Percentiles rank a stretch among this genome's conserved stretches.
Evolutionary conservation across 495 filamentous ascomycete genomes (phyloP).

Genomic region (Apodospora peruviana): DNA sequence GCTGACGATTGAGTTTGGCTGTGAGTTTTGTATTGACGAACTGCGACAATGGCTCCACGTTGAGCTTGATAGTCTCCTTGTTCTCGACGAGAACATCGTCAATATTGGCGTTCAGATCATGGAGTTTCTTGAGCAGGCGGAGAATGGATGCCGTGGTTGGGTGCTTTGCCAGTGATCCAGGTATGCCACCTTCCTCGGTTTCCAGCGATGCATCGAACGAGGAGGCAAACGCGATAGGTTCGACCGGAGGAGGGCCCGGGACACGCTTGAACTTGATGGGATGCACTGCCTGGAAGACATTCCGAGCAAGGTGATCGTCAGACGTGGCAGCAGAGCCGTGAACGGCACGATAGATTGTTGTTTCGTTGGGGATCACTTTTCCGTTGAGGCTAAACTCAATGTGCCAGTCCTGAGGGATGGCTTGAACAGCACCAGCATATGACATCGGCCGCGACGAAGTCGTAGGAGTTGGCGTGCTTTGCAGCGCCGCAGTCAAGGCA

Average conservation of each 20-base stretch:
- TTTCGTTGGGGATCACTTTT: slow-evolving; percentile 80
- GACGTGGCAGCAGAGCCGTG: slow-evolving; percentile 62
- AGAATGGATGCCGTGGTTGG: slow-evolving; percentile 81
- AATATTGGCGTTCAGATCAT: slow-evolving; percentile 89
- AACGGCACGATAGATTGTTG: slow-evolving; percentile 92
- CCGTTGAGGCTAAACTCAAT: slow-evolving; percentile 90
- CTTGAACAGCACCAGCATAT: slow-evolving; percentile 76
- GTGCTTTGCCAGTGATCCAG: slow-evolving; percentile 78
- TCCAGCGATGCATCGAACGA: slow-evolving; percentile 42
- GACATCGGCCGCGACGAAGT: slow-evolving; percentile 55
- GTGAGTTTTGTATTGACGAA: slow-evolving; percentile 99
- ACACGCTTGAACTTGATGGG: slow-evolving; percentile 88
- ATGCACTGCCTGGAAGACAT: slow-evolving; percentile 84
- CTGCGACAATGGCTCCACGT: slow-evolving; percentile 78
- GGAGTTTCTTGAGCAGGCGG: slow-evolving; percentile 81
- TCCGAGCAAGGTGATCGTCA: slow-evolving; percentile 65
- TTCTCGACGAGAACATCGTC: slow-evolving; percentile 95
- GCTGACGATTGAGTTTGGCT: slow-evolving; percentile 94
- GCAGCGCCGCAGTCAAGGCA: slow-evolving; percentile 42
- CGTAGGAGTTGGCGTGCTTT: slow-evolving; percentile 45
- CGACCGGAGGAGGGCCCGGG: slow-evolving; percentile 78
- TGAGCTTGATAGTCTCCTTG: slow-evolving; percentile 62
- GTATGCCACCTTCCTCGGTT: slow-evolving; percentile 53
- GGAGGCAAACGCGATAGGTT: slow-evolving; percentile 60
- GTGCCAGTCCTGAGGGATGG: slow-evolving; percentile 90